Base-by-base conservation (phyloP, 2,329 filamentous ascomycete genomes). In the Ophiostoma sp. region DNA sequence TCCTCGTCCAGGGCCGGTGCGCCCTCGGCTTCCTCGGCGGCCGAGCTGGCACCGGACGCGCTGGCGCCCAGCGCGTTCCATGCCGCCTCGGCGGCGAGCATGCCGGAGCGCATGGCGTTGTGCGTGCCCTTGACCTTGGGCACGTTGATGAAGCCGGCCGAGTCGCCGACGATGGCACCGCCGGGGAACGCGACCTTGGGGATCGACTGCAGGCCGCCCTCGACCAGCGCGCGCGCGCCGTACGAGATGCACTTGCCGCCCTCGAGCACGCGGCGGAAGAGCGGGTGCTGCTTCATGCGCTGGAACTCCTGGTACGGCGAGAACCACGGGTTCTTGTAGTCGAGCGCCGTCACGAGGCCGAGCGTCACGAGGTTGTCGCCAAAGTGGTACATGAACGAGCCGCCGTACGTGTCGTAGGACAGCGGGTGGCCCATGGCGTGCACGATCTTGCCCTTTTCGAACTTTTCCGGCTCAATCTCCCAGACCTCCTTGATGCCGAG, bases 301-400 rank as follows among this genome's bases (percentile, higher is more conserved):
- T 99, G 95, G 78, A 99, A 99, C 77, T 99, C 95, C 69, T 88
- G 87, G 77, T 98, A 99, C 0, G 95, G 95, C 3, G 93, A 95
- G 68, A 98, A 80, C 92, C 94, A 99, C 0, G 95, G 95, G 79
- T 99, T 99, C 58, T 91, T 84, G 78, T 99, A 99, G 81, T 99
- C 95, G 67, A 99, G 84, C 38, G 93, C 93, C 49, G 96, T 91
- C 11, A 99, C 95, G 18, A 98, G 83, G 38, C 95, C 95, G 68
- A 99, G 84, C 73, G 89, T 93, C 70, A 99, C 94, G 74, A 98
- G 85, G 79, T 98, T 99, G 74, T 99, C 94, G 49, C 93, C 95
- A 78, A 98, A 99, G 79, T 99, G 95, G 76, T 99, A 99, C 91
- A 99, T 93, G 89, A 93, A 99, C n/a, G 91, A 93, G 72, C 95